Base-by-base conservation (phyloP, 164 flowering plant genomes). In the Hamamelis virginiana region DNA sequence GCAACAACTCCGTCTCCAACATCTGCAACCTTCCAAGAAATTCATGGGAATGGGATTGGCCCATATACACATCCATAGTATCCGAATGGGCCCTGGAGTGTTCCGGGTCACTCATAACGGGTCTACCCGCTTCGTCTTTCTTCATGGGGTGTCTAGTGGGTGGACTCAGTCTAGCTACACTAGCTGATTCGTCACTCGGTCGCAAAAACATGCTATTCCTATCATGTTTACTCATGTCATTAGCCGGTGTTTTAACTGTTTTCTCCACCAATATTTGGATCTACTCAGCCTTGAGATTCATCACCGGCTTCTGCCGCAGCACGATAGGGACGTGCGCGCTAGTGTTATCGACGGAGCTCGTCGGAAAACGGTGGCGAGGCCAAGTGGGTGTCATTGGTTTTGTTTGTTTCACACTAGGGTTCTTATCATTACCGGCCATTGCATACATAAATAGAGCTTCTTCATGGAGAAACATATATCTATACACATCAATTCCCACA, bases 181-280 rank as follows among this genome's bases (percentile, higher is more conserved):
- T 90, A 0, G 95, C 91, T 0, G 95, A 91, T 78, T 74, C 92
- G 6, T 66, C 82, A 0, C 82, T 91, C 1, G 95, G 95, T 14
- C 84, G 93, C 16, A 88, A 87, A 65, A 88, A 84, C 53, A 75
- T 83, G 80, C 79, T 91, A 13, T 62, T 84, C 13, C 43, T 90
- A 8, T 79, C 92, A 5, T 83, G 82, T 58, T 45, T 86, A 8
- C 12, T 69, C 57, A 87, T 90, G 89, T 81, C 91, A 1, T 1
- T 78, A 0, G 19, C 85, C 1, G 71, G 83, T 1, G 4, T 81
- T 0, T 11, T 75, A 0, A 84, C 87, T 1, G 64, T 64, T 8
- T 68, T 83, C 65, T 79, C 89, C 1, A 69, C 82, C 57, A 87
- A 88, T 41, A 72, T 90, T 0, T 90, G 91, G 91, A 69, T 76